Evolutionary conservation across 169 alveolate species (phyloP).

Genomic region (Eimeria sp.): DNA sequence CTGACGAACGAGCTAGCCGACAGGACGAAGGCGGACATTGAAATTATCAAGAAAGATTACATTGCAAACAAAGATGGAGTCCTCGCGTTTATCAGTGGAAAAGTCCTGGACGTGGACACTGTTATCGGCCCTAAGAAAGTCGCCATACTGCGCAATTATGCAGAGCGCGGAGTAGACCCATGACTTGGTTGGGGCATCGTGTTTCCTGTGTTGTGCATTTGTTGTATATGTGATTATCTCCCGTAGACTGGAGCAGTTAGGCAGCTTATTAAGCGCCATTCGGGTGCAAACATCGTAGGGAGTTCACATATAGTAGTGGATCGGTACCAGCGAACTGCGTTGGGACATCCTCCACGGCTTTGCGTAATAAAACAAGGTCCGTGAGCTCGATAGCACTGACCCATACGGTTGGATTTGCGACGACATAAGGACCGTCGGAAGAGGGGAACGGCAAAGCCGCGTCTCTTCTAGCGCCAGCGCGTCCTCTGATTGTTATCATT

Average conservation of each 20-base stretch:
- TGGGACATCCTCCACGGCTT: background rate
- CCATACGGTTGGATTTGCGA: background rate
- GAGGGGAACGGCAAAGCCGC: slow-evolving; percentile 4
- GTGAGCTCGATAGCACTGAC: background rate
- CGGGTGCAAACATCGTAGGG: background rate
- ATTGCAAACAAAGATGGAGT: slow-evolving; percentile 72
- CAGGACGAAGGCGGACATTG: slow-evolving; percentile 75
- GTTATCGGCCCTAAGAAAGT: slow-evolving; percentile 34
- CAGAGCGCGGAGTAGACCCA: slow-evolving; percentile 69
- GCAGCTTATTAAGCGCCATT: background rate
- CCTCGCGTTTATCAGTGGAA: slow-evolving; percentile 58
- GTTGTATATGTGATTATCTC: background rate
- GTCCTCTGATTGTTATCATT: background rate
- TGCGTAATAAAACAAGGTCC: background rate
- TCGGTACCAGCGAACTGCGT: background rate
- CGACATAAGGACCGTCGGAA: background rate
- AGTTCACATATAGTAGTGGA: background rate
- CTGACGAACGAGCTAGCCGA: slow-evolving; percentile 72
- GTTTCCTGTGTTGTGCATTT: background rate
- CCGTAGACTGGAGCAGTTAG: background rate
- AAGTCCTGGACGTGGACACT: slow-evolving; percentile 76
- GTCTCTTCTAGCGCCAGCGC: background rate
- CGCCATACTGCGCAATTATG: slow-evolving; percentile 77
- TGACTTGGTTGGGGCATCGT: background rate
- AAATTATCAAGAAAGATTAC: slow-evolving; percentile 78